These are phyloP conservation scores for Cercospora sp. DNA, from an alignment of 2,329 filamentous ascomycete genomes.

Conservation along the genomic window DNA sequence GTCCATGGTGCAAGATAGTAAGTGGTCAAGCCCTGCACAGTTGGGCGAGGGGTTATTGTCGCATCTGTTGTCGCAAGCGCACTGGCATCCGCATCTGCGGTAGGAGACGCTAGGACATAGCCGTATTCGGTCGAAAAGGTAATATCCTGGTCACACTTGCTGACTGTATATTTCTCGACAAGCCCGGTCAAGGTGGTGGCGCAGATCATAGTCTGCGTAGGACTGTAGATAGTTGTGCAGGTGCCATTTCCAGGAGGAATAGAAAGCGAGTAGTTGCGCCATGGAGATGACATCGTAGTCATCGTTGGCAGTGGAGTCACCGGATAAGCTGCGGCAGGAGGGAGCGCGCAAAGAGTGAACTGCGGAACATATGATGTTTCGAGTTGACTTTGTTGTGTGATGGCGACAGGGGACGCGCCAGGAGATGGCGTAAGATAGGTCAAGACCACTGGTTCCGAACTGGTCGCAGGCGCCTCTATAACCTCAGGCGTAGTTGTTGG, in stretches of 20 bases:
- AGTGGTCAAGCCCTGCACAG: conserved; percentile 43
- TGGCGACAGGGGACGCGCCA: conserved; percentile 43
- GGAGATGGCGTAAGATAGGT: conserved; percentile 47
- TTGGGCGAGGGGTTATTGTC: conserved; percentile 41
- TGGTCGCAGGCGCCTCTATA: conserved; percentile 18
- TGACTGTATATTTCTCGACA: conserved; percentile 43
- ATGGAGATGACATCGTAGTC: conserved; percentile 38
- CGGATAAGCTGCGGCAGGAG: conserved; percentile 40
- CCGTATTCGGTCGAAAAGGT: conserved; percentile 50
- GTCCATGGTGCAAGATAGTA: conserved; percentile 50
- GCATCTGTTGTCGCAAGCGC: conserved; percentile 13
- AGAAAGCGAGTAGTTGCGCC: conserved; percentile 40
- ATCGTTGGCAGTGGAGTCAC: conserved; percentile 34
- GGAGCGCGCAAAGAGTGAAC: conserved; percentile 46
- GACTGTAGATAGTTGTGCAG: conserved; percentile 46
- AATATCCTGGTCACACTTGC: conserved; percentile 47
- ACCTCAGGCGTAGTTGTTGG: conserved; percentile 17
- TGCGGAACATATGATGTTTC: conserved; percentile 46
- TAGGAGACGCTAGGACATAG: conserved; percentile 44
- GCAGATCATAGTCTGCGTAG: conserved; percentile 46
- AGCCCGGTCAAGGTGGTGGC: conserved; percentile 47
- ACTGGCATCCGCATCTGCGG: conserved; percentile 26
- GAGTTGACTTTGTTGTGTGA: conserved; percentile 47
- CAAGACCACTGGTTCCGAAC: conserved; percentile 32
- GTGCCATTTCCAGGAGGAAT: conserved; percentile 38